Base-by-base conservation (phyloP, 331 rosid species). In the Phaseolus coccineus region DNA sequence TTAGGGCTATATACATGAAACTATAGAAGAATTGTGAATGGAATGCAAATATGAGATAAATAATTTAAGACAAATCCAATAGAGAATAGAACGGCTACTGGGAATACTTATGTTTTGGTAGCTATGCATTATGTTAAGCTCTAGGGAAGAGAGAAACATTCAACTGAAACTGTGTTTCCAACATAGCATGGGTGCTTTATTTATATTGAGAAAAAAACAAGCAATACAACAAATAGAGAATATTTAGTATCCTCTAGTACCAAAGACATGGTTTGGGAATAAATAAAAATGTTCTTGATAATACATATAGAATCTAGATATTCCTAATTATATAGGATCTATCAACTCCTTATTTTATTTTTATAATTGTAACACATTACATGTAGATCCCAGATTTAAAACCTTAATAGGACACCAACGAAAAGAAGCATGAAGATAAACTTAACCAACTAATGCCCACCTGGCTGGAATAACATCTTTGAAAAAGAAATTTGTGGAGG, bases 391-490 rank as follows among this genome's bases (percentile, higher is more conserved):
- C 53, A 33, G 56, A 77, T 61, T 67, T 27, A 62, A 74, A 68
- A 66, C 19, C 61, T 59, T 59, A 42, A 24, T 25, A 79, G 69
- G 69, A 68, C 28, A 47, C 71, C 77, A 56, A 73, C 65, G 63
- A 51, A 78, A 69, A 72, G 31, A 73, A 30, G 76, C 74, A 71
- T 25, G 58, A 51, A 78, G 55, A 71, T 76, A 35, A 55, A 79
- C 42, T 65, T 59, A 40, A 66, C 35, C 46, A 70, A 74, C 53
- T 55, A 52, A 24, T 4, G 55, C 85, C 72, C 78, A 90, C 98
- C 98, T 85, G 98, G 97, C 69, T 85, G 69, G 82, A 94, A 94
- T n/a, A 88, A 78, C 92, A 94, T 87, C 75, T 82, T 79, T 57
- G 90, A 72, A 83, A 90, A 94, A 50, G 88, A 82, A 84, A 90